Conservation (phyloP, 2,329 filamentous ascomycete species). For the Colletotrichum sidae region DNA sequence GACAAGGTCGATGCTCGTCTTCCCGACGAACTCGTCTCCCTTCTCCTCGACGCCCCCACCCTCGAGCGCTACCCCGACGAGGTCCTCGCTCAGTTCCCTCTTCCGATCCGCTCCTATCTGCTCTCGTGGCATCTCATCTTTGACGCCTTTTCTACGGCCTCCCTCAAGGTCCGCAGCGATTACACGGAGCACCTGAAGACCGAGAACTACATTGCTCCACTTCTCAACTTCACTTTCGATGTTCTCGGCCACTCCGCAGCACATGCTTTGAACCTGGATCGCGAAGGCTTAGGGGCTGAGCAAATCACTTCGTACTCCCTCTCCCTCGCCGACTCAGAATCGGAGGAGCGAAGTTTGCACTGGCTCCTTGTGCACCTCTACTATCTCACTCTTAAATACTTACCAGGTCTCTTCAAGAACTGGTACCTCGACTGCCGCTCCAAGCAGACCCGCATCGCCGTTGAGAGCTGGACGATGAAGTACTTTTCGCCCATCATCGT, state of each 20-base stretch:
- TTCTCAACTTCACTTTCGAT: constrained; percentile 86
- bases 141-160: constrained; percentile 82
- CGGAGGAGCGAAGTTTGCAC: constrained; percentile 79
- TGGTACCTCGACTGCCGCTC: constrained; percentile 89
- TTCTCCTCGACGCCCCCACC: constrained; percentile 83
- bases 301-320: constrained; percentile 68
- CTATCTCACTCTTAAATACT: constrained; percentile 81
- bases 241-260: constrained; percentile 83
- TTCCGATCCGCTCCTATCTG: constrained; percentile 80
- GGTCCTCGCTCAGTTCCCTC: constrained; percentile 75
- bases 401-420: constrained; percentile 80
- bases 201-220: constrained; percentile 72
- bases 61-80: constrained; percentile 75
- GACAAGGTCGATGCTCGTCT: constrained; percentile 79
- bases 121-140: constrained; percentile 92
- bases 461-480: constrained; percentile 88
- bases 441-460: constrained; percentile 81
- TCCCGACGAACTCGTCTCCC: constrained; percentile 85
- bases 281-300: constrained; percentile 69
- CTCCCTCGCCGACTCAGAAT: constrained; percentile 65
- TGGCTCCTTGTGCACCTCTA: constrained; percentile 89
- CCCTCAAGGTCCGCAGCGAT: constrained; percentile 83
- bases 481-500: constrained; percentile 82
- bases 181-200: constrained; percentile 85
- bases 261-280: constrained; percentile 79